Percentiles rank a stretch among this genome's conserved stretches.
These are phyloP conservation scores for Trichoderma sp. DNA, from an alignment of 2,329 filamentous ascomycete genomes.

Conservation along the genomic window DNA sequence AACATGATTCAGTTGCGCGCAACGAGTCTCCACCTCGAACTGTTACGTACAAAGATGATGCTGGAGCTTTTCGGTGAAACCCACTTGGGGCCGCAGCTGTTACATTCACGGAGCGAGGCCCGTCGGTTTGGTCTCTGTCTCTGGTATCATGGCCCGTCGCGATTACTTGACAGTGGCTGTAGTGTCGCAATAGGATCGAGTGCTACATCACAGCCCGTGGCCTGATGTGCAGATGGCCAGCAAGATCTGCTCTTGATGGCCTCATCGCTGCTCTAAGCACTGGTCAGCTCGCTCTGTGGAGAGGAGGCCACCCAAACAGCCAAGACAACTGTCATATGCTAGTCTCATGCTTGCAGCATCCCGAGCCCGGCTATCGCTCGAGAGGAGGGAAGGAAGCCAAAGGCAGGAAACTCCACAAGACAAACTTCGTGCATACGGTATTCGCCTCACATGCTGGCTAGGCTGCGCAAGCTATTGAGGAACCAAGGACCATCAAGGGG, in stretches of 20 bases:
- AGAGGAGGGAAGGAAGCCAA: background rate
- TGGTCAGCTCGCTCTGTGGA: background rate
- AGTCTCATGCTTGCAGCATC: background rate
- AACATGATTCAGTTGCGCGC: conserved; percentile 18
- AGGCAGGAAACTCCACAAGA: background rate
- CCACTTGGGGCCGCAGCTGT: background rate
- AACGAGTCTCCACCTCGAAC: background rate
- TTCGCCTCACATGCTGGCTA: background rate
- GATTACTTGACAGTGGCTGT: background rate
- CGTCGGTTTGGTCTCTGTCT: background rate
- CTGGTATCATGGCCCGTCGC: background rate
- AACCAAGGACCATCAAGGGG: background rate
- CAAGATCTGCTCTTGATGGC: background rate
- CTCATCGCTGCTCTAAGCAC: background rate
- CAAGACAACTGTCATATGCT: background rate
- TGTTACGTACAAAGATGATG: conserved; percentile 23
- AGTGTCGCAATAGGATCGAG: background rate
- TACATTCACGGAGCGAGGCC: background rate
- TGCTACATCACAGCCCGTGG: background rate
- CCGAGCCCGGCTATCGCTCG: background rate
- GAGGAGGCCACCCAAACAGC: background rate
- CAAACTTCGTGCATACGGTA: background rate
- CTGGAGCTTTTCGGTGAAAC: background rate
- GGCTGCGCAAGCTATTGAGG: background rate
- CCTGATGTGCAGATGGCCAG: background rate